phyloP scores from a whole-genome alignment of 1,139 yeast species.

The Candida sojae region DNA sequence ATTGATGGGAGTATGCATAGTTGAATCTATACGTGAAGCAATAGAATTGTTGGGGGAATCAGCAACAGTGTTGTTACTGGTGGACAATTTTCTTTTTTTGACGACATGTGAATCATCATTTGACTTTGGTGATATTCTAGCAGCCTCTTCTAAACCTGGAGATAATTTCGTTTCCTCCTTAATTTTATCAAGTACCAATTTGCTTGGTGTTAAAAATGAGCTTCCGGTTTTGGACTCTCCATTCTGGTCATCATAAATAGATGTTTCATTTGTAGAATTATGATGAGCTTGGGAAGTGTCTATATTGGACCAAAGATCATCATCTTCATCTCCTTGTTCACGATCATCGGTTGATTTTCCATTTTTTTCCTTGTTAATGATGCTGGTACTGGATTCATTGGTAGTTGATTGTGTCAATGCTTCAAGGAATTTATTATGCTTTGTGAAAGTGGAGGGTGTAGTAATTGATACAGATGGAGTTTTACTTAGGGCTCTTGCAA shows the following conservation, averaged over 20 bases:
- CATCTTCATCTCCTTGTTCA: conserved; percentile 7
- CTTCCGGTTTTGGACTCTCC: conserved; percentile 1
- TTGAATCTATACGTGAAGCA: conserved; percentile 39
- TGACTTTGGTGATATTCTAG: conserved; percentile 7
- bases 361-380: background rate
- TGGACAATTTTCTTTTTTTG: conserved; percentile 12
- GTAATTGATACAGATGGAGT: conserved; percentile 2
- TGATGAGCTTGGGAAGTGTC: conserved; percentile 19
- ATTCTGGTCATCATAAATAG: conserved; percentile 28
- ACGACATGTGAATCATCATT: background rate
- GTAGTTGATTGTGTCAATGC: conserved; percentile 8
- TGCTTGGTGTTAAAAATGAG: conserved; percentile 37
- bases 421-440: conserved; percentile 9
- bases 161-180: conserved; percentile 12
- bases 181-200: conserved; percentile 15
- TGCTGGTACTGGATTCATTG: background rate
- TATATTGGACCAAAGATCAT: conserved; percentile 36
- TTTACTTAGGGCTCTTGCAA: conserved; percentile 15
- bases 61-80: conserved; percentile 8
- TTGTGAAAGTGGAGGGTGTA: background rate
- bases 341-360: background rate
- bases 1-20: conserved; percentile 34
- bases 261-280: conserved; percentile 28
- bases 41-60: conserved; percentile 41
- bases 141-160: conserved; percentile 5